Conservation (phyloP, 305 asterid genomes). For the Fraxinus nigra region DNA sequence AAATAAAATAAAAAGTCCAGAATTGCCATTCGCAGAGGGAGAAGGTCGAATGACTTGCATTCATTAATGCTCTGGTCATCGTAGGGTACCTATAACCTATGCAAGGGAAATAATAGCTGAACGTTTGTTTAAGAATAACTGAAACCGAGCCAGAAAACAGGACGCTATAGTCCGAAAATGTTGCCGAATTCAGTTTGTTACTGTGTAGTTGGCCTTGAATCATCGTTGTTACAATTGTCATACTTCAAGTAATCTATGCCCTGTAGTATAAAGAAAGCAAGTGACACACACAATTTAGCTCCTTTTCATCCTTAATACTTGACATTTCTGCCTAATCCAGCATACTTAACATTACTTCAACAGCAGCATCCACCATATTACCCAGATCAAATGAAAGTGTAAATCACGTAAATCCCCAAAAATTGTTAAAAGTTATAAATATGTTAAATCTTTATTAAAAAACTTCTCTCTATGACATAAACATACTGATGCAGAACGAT, state of each 20-base stretch:
- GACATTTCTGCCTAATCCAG: no score
- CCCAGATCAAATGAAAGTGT: no score
- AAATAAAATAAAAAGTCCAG: neutral
- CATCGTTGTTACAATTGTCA: conserved; percentile 75
- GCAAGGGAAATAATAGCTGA: neutral
- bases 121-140: neutral
- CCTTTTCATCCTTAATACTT: no score
- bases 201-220: conserved; percentile 62
- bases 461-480: no score
- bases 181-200: conserved; percentile 13
- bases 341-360: no score
- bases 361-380: no score
- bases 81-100: conserved; percentile 52
- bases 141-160: neutral
- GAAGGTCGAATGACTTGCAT: conserved; percentile 63
- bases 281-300: neutral
- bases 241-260: conserved; percentile 89
- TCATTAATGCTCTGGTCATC: conserved; percentile 85
- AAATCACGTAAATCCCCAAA: no score
- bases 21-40: conserved; percentile 81
- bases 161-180: neutral
- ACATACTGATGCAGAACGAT: no score
- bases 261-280: conserved; percentile 30
- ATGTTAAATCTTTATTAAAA: no score
- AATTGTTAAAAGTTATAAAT: no score